phyloP scores from a whole-genome alignment of 139 green algal species.

The Chlorella sorokiniana region DNA sequence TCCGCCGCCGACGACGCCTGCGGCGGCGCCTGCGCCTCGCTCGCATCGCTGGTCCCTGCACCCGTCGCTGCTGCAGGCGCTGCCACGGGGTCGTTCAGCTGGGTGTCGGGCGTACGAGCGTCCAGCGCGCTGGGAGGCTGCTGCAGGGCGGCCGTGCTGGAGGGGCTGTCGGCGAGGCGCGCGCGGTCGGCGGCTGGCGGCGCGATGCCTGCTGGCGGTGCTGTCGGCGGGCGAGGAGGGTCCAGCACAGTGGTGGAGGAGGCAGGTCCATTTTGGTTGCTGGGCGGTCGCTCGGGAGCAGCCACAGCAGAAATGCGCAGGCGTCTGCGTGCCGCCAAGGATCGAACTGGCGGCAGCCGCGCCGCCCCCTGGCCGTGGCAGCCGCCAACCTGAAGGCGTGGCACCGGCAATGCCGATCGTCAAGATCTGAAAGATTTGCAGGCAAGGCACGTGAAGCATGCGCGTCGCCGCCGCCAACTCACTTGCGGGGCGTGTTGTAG shows the following conservation, averaged over 20 bases:
- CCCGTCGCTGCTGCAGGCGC: neutral
- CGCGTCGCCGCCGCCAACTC: no score
- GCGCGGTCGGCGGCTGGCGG: neutral
- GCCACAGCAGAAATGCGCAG: no score
- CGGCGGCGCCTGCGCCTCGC: neutral
- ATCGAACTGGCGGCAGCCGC: no score
- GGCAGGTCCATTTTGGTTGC: no score
- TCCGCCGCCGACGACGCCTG: neutral
- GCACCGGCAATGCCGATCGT: no score
- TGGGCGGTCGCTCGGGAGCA: no score
- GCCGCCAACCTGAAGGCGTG: no score
- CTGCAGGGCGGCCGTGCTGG: neutral
- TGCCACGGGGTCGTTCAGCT: neutral
- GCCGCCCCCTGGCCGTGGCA: no score
- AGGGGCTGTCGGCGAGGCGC: neutral
- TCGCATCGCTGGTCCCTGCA: conserved; percentile 8
- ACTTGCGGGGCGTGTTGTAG: no score
- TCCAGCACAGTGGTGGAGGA: neutral
- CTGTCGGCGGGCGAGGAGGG: neutral
- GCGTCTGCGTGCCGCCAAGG: no score
- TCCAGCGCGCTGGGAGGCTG: neutral
- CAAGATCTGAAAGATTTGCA: no score
- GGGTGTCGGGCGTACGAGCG: neutral
- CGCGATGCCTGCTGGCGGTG: neutral
- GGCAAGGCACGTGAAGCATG: no score